These are phyloP conservation scores for Leccinum olivaceoglutinosum DNA, from an alignment of 1,284 basidiomycete genomes.

Conservation along the genomic window DNA sequence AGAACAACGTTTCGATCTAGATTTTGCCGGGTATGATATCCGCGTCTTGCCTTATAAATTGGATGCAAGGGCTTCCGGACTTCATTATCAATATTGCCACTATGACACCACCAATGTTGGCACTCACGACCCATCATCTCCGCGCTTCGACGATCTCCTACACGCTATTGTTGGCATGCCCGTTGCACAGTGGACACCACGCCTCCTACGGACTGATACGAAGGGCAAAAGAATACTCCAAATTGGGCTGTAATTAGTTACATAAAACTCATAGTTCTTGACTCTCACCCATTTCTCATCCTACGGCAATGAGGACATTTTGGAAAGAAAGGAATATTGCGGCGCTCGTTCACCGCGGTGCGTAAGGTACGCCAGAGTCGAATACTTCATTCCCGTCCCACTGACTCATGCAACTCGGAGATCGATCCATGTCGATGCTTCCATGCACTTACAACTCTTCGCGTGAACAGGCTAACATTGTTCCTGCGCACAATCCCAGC, in stretches of 20 bases:
- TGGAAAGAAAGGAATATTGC: background rate
- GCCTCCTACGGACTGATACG: background rate
- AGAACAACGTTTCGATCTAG: conserved; percentile 1
- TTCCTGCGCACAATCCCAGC: conserved; percentile 86
- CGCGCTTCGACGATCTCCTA: conserved; percentile 6
- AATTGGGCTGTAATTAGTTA: conserved; percentile 2
- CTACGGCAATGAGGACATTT: background rate
- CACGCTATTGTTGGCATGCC: conserved; percentile 1
- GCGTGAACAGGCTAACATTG: conserved; percentile 36
- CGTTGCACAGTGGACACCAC: background rate
- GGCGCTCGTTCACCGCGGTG: background rate
- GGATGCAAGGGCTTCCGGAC: background rate
- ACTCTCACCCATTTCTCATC: background rate
- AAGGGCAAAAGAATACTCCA: background rate
- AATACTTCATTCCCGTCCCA: too few relatives aligned
- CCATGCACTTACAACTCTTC: conserved; percentile 13
- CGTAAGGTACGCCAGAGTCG: background rate
- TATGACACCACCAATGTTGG: background rate
- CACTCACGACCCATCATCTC: conserved; percentile 4
- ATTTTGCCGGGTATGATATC: background rate
- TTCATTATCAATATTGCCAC: background rate
- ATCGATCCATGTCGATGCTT: conserved; percentile 8
- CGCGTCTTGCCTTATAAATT: background rate
- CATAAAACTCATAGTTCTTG: background rate
- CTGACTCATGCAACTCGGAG: background rate